Conservation (phyloP, 306 rosid species). For the Nissolia schottii region DNA sequence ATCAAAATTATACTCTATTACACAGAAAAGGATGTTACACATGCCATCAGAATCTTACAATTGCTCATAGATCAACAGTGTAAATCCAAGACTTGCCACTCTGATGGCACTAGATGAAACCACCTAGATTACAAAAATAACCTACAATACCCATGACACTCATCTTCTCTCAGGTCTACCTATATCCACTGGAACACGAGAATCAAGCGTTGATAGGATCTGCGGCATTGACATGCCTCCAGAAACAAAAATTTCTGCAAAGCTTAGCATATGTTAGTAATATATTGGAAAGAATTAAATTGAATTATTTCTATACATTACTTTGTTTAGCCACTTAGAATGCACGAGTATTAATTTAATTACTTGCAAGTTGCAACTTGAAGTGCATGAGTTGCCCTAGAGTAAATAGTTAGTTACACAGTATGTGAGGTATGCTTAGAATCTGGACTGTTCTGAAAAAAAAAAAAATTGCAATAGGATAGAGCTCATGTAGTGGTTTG, state of each 20-base stretch:
- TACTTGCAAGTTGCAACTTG: conserved; percentile 9
- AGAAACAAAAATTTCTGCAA: conserved; percentile 92
- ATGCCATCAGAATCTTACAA: conserved; percentile 35
- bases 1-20: conserved; percentile 39
- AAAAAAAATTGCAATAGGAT: background rate
- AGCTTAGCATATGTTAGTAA: background rate
- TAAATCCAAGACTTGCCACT: conserved; percentile 19
- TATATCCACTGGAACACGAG: conserved; percentile 47
- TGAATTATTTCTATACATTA: background rate
- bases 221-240: conserved; percentile 99
- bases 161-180: conserved; percentile 55
- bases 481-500: background rate
- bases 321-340: background rate
- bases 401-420: background rate
- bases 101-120: conserved; percentile 32
- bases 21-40: conserved; percentile 38
- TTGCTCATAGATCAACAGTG: conserved; percentile 18
- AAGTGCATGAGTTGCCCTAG: background rate
- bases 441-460: background rate
- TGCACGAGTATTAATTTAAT: background rate
- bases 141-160: conserved; percentile 28
- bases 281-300: background rate
- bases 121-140: conserved; percentile 18
- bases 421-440: background rate
- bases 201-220: conserved; percentile 64